Base-by-base conservation (phyloP, 441 rosid species). In the Gossypium schwendimanii region DNA sequence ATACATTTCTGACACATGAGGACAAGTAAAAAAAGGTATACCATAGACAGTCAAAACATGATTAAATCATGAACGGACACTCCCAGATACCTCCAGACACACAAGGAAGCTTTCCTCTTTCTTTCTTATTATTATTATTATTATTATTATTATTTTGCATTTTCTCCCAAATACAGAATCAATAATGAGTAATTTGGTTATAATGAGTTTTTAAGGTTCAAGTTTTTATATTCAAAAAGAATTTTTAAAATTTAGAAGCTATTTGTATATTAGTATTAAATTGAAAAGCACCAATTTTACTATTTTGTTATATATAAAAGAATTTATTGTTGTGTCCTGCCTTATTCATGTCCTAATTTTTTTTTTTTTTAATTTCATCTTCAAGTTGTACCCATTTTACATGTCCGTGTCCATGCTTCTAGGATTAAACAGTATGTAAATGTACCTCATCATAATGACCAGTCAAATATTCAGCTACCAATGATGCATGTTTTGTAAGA, bases 401-500 rank as follows among this genome's bases (percentile, higher is more conserved):
- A 4, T 47, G 52, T 47, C 52, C 33, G 6, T 47, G 52, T 14
- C 52, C 15, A 12, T 47, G 6, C 52, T 47, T 57, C 41, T 45
- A 45, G 59, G 62, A 39, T 62, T 59, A 15, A 45, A 28, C 44
- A 21, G 14, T 52, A 33, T 9, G 74, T 70, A 77, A 75, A 80
- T 74, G 58, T 80, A 94, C 98, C 97, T 92, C 98, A 52, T 79
- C 89, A 79, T 89, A 94, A 76, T 88, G 98, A 71, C 84, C 81
- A 75, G 87, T 85, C 73, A 92, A 90, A 84, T 82, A 94, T 74
- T 87, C 90, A n/a, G 94, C 87, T 74, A 94, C 97, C 15, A 90
- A 79, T 49, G 82, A 78, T 47, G 68, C 88, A 78, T 94, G 97
- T 84, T 88, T 90, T 4, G 94, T 92, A 63, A 94, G 96, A 78